phyloP scores from a whole-genome alignment of 1,139 yeast genomes.

The Hyphopichia buzzinii region DNA sequence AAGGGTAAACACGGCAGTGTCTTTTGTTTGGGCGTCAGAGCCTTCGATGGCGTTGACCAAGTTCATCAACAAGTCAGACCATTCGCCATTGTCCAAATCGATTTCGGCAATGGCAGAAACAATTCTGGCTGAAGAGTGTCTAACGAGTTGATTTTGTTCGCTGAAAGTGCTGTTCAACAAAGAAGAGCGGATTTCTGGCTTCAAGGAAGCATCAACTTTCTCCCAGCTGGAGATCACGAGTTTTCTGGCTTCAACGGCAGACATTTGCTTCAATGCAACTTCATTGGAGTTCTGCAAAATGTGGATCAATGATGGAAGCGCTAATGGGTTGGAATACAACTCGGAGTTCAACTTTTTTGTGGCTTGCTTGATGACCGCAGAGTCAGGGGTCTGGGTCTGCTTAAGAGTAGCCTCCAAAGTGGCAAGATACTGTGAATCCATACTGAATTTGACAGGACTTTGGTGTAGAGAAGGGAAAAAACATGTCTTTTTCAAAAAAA shows the following conservation, averaged over 20 bases:
- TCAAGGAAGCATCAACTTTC: slow-evolving; percentile 47
- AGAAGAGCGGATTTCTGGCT: slow-evolving; percentile 62
- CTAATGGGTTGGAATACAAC: slow-evolving; percentile 66
- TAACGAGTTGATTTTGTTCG: slow-evolving; percentile 56
- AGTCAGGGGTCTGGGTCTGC: slow-evolving; percentile 74
- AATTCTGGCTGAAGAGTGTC: slow-evolving; percentile 89
- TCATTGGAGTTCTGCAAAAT: slow-evolving; percentile 67
- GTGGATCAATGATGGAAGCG: slow-evolving; percentile 81
- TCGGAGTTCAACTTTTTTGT: slow-evolving; percentile 71
- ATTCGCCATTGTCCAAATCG: slow-evolving; percentile 63
- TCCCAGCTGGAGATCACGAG: slow-evolving; percentile 75
- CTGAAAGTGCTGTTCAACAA: slow-evolving; percentile 69
- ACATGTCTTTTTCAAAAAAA: no score
- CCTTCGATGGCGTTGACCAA: slow-evolving; percentile 67
- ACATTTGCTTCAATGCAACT: slow-evolving; percentile 71
- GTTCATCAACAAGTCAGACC: slow-evolving; percentile 78
- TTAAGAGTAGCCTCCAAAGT: slow-evolving; percentile 76
- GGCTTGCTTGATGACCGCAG: slow-evolving; percentile 78
- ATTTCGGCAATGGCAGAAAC: slow-evolving; percentile 80
- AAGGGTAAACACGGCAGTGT: slow-evolving; percentile 79
- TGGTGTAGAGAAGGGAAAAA: no score
- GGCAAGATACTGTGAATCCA: slow-evolving; percentile 71
- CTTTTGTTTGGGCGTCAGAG: slow-evolving; percentile 62
- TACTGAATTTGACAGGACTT: slow-evolving; percentile 7
- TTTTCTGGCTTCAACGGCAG: slow-evolving; percentile 95